Base-by-base conservation (phyloP, 2,329 filamentous ascomycete genomes). In the Aspergillus pseudoglaucus region DNA sequence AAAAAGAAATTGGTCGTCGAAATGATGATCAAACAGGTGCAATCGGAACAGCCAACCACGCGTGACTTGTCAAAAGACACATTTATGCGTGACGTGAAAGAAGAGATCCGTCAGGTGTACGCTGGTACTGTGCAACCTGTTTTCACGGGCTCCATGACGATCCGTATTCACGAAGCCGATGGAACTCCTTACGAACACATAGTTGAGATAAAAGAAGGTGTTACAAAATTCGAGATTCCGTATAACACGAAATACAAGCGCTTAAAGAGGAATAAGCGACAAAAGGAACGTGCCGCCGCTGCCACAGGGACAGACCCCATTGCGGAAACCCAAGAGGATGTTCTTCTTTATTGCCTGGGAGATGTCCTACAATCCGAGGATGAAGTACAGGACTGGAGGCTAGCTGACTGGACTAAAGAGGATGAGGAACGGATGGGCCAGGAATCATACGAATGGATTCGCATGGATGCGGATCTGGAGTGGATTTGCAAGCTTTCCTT, bases 171-270 rank as follows among this genome's bases (percentile, higher is more conserved):
- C 70, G 93, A 98, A 72, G 93, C 93, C 20, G 94, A 98, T 62
- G 93, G 93, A 8, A 97, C 93, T 0, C 93, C 93, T 2, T 98
- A 98, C 62, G 93, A 98, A 65, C 93, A 98, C 63, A 96, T 96
- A 53, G 85, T 97, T 27, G 89, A 96, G 60, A 95, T 98, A 63
- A 90, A 90, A 51, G 90, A 96, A 57, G 84, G 85, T 23, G 80
- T 82, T 12, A 88, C 87, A 2, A 88, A 86, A 63, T 87, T 97
- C 50, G 90, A 96, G 53, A 96, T 98, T 51, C 90, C 91, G 0
- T 98, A 98, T 71, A 97, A 97, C 60, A 98, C 93, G 0, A 98
- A 98, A 66, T 98, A 98, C 73, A 98, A 97, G 73, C 84, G 94
- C 7, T 77, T 98, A 2, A 98, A 98, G 74, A 79, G 90, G 42